Evolutionary conservation across 1,284 basidiomycete genomes (phyloP).

Genomic region (Sanghuangporus weigelae): DNA sequence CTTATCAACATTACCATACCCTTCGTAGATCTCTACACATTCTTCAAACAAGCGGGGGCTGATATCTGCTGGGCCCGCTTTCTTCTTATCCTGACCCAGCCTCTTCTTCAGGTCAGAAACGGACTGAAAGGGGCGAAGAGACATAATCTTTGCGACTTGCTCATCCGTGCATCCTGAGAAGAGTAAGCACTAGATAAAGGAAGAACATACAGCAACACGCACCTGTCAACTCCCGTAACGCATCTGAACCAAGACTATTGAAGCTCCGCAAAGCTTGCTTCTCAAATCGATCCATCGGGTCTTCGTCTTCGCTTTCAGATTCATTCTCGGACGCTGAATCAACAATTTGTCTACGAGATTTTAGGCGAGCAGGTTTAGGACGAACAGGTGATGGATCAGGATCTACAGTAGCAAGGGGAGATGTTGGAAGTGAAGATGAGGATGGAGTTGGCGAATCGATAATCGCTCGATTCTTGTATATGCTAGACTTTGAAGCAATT

Average conservation of each 20-base stretch:
- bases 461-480: slow-evolving; percentile 60
- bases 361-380: slow-evolving; percentile 41
- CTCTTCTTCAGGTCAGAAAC: slow-evolving; percentile 78
- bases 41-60: slow-evolving; percentile 89
- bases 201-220: slow-evolving; percentile 24
- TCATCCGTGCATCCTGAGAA: slow-evolving; percentile 73
- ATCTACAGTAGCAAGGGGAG: slow-evolving; percentile 18
- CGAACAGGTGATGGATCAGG: slow-evolving; percentile 36
- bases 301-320: slow-evolving; percentile 25
- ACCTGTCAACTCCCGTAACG: slow-evolving; percentile 89
- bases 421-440: slow-evolving; percentile 18
- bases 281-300: slow-evolving; percentile 22
- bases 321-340: slow-evolving; percentile 51
- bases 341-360: slow-evolving; percentile 51
- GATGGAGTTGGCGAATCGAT: slow-evolving; percentile 35
- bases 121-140: slow-evolving; percentile 75
- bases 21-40: slow-evolving; percentile 82
- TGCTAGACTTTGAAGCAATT: slow-evolving; percentile 71
- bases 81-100: slow-evolving; percentile 79
- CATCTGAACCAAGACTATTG: slow-evolving; percentile 69
- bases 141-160: slow-evolving; percentile 80
- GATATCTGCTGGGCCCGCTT: slow-evolving; percentile 74
- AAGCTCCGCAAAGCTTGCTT: slow-evolving; percentile 77
- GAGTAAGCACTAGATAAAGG: slow-evolving; percentile 17
- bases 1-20: slow-evolving; percentile 87